These are phyloP conservation scores for Turnera subulata DNA, from an alignment of 345 rosid species.

Conservation along the genomic window DNA sequence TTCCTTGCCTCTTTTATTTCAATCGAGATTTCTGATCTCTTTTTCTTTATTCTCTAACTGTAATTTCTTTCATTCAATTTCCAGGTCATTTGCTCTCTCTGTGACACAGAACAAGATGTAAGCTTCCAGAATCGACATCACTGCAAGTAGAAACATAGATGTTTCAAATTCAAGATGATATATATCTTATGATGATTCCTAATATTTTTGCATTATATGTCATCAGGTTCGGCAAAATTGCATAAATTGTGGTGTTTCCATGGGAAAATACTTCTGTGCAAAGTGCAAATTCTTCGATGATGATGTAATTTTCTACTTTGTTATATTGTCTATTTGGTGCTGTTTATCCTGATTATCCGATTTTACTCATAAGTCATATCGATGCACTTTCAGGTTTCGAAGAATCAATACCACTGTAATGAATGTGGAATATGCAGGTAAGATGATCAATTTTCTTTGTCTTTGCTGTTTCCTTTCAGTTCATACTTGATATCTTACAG, in stretches of 20 bases:
- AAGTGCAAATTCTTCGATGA: slow-evolving; percentile 74
- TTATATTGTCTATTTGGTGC: neutral
- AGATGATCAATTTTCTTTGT: neutral
- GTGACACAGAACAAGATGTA: slow-evolving; percentile 69
- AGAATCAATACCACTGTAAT: slow-evolving; percentile 61
- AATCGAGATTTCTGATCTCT: too few species aligned
- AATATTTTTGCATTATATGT: slow-evolving; percentile 1
- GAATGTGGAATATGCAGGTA: slow-evolving; percentile 73
- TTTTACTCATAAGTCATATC: slow-evolving; percentile 1
- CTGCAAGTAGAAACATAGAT: neutral
- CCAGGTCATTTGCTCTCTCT: slow-evolving; percentile 70
- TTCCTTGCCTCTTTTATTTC: too few species aligned
- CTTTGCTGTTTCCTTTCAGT: neutral
- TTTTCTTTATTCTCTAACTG: neutral
- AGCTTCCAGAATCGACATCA: slow-evolving; percentile 20
- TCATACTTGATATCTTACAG: neutral
- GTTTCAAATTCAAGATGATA: neutral
- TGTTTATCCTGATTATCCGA: neutral
- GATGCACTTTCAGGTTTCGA: slow-evolving; percentile 36
- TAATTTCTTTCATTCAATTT: neutral
- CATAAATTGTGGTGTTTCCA: slow-evolving; percentile 60
- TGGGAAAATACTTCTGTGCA: slow-evolving; percentile 72
- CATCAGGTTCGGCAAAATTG: slow-evolving; percentile 59
- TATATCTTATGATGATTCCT: neutral
- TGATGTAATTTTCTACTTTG: slow-evolving; percentile 41